A percentile compares a stretch with the other conserved stretches of the same genome.
These are phyloP conservation scores for Penicillium ochrochloron DNA, from an alignment of 495 filamentous ascomycete genomes.

Conservation along the genomic window DNA sequence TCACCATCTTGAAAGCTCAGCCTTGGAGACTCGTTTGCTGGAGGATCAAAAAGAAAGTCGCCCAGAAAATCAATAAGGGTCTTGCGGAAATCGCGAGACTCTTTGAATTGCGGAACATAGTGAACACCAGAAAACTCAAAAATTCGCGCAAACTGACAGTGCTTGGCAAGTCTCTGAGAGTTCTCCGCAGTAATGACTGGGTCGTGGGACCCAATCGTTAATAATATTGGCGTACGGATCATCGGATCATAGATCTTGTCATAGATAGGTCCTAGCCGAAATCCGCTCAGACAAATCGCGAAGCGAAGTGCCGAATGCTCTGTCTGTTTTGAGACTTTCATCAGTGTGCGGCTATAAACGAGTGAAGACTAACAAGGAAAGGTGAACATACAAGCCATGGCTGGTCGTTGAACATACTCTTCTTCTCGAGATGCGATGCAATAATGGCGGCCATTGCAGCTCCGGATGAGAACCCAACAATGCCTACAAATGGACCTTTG, in stretches of 20 bases:
- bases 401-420: background rate
- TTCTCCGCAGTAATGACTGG: too few species aligned
- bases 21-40: too few species aligned
- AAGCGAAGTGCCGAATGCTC: background rate
- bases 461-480: slow-evolving; percentile 16
- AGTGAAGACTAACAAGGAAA: background rate
- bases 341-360: background rate
- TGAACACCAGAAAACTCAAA: background rate
- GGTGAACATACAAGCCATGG: background rate
- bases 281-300: background rate
- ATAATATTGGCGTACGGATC: background rate
- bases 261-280: background rate
- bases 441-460: slow-evolving; percentile 14
- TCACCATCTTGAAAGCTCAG: too few species aligned
- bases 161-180: too few species aligned
- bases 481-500: slow-evolving; percentile 14
- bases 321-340: background rate
- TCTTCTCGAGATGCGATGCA: slow-evolving; percentile 10
- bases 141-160: background rate
- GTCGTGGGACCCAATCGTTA: too few species aligned
- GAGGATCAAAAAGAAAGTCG: too few species aligned
- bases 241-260: background rate
- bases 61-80: background rate
- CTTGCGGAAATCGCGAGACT: background rate
- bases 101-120: background rate